phyloP scores from a whole-genome alignment of 2,329 filamentous ascomycete genomes.

The Bipolaris zeicola region DNA sequence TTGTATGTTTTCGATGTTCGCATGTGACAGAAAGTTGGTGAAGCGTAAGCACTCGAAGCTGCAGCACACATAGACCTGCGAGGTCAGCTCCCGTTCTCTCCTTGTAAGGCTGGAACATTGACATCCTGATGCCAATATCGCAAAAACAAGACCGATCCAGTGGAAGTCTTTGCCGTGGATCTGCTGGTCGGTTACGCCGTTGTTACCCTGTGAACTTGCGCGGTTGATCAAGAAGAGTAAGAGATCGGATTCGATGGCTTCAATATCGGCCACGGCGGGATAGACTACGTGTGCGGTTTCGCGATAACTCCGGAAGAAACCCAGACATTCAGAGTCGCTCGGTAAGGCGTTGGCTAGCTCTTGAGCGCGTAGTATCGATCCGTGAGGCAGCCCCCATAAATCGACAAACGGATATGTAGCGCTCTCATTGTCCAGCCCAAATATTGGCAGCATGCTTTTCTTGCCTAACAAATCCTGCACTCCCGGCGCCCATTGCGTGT shows the following conservation, averaged over 20 bases:
- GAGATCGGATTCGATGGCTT: conserved; percentile 60
- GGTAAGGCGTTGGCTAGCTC: conserved; percentile 65
- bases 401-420: conserved; percentile 70
- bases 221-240: conserved; percentile 60
- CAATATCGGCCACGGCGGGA: conserved; percentile 63
- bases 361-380: conserved; percentile 61
- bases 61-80: conserved; percentile 69
- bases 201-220: conserved; percentile 50
- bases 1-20: conserved; percentile 66
- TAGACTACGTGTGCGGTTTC: conserved; percentile 66
- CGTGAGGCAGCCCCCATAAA: conserved; percentile 65
- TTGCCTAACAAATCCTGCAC: conserved; percentile 63
- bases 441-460: conserved; percentile 65
- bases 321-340: conserved; percentile 62
- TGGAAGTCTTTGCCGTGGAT: conserved; percentile 64
- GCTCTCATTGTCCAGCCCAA: conserved; percentile 68
- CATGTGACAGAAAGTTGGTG: conserved; percentile 67
- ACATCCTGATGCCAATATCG: conserved; percentile 66
- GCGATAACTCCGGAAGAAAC: conserved; percentile 63
- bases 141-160: conserved; percentile 65
- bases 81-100: conserved; percentile 66
- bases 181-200: conserved; percentile 57
- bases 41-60: conserved; percentile 68
- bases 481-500: conserved; percentile 55
- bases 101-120: conserved; percentile 64